Evolutionary conservation across 495 filamentous ascomycete genomes (phyloP).

Genomic region (Chaetomium fimeti): DNA sequence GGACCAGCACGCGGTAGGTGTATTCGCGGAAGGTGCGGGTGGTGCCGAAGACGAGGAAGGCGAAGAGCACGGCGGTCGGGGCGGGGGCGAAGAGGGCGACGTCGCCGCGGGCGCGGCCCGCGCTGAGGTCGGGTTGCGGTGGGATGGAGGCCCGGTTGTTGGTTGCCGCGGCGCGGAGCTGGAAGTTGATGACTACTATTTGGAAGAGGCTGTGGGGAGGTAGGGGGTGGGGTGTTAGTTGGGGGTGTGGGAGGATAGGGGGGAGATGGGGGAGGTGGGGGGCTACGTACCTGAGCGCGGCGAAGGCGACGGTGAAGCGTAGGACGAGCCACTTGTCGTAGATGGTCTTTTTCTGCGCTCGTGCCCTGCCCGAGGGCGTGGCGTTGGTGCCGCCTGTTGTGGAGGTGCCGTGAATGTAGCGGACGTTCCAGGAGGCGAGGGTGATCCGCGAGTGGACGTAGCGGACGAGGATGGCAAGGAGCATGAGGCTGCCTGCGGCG

Average conservation of each 20-base stretch:
- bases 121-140: conserved; percentile 37
- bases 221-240: not conserved
- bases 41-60: conserved; percentile 46
- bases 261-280: not conserved
- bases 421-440: conserved; percentile 41
- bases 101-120: conserved; percentile 38
- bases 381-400: conserved; percentile 22
- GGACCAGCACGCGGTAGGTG: conserved; percentile 21
- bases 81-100: conserved; percentile 47
- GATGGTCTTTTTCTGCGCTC: conserved; percentile 25
- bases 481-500: conserved; percentile 39
- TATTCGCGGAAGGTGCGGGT: conserved; percentile 40
- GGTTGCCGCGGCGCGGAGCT: conserved; percentile 39
- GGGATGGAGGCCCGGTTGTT: conserved; percentile 38
- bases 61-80: conserved; percentile 40
- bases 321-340: conserved; percentile 50
- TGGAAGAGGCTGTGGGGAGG: conserved; percentile 37
- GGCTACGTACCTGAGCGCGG: conserved; percentile 38
- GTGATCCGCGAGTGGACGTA: conserved; percentile 47
- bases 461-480: conserved; percentile 45
- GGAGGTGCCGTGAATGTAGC: conserved; percentile 31
- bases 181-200: conserved; percentile 43
- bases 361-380: not conserved
- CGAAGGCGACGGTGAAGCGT: conserved; percentile 48
- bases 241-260: not conserved